Base-by-base conservation (phyloP, 176 grass and related monocot species). In the Carex cristatella region DNA sequence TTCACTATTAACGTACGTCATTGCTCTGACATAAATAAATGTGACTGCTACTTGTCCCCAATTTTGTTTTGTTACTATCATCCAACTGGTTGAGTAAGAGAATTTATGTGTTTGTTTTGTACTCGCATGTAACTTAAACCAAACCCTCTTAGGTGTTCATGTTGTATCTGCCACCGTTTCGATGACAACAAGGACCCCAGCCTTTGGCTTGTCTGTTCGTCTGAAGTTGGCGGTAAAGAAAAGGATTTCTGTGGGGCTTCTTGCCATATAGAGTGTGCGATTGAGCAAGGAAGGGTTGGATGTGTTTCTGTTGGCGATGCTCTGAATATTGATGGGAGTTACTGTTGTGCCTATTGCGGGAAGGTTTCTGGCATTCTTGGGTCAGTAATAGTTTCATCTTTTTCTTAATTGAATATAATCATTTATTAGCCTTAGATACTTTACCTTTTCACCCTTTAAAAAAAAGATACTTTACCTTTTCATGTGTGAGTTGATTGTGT, bases 101-200 rank as follows among this genome's bases (percentile, higher is more conserved):
- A 63, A 63, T 42, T 46, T 73, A 10, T 73, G 2, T 46, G 35
- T 44, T 46, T 51, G 48, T 51, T 51, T 51, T 10, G 48, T 10
- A 11, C 14, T 73, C 2, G n/a, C 12, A 64, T 56, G 27, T 69
- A 83, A 69, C 28, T 48, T 49, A 49, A 81, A 55, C 35, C 64
- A 10, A 58, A 83, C 49, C 42, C 10, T 82, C 37, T 49, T 37
- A 83, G 81, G 87, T 99, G 96, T 67, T 99, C 96, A 59, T 99
- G 96, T 82, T 99, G 90, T 87, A 92, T 99, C 86, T 99, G 96
- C 68, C 96, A 94, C 70, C 90, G 82, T 65, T 99, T 99, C 86
- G 96, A 99, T 92, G 96, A 99, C 85, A 99, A 99, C 78, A 99
- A 99, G 80, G 96, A 99, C 72, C 96, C 96, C 70, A 99, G 96